These are phyloP conservation scores for Carex scoparia DNA, from an alignment of 176 grass and related monocot genomes.

Conservation along the genomic window DNA sequence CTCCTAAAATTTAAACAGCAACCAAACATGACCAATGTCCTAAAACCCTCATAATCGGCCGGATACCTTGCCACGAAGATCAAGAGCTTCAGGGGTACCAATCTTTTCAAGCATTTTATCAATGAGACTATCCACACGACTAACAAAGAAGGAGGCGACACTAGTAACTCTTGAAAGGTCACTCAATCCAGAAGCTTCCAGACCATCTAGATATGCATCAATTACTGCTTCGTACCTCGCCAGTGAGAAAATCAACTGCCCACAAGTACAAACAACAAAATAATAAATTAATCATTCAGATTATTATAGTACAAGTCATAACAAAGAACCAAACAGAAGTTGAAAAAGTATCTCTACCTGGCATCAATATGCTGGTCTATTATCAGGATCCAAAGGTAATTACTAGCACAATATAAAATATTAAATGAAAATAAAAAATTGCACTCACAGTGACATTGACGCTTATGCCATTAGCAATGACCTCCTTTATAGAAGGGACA, in stretches of 20 bases:
- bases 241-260: slow-evolving; percentile 94
- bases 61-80: slow-evolving; percentile 81
- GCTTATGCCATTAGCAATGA: slow-evolving; percentile 82
- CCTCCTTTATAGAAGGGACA: slow-evolving; percentile 82
- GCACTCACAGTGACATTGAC: slow-evolving; percentile 95
- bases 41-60: not conserved
- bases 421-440: not conserved
- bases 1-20: too few relatives aligned
- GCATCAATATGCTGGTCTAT: not conserved
- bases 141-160: slow-evolving; percentile 98
- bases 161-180: slow-evolving; percentile 91
- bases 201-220: slow-evolving; percentile 91
- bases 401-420: not conserved
- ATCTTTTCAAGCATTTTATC: slow-evolving; percentile 98
- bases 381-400: not conserved
- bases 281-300: not conserved
- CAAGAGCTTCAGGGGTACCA: slow-evolving; percentile 88
- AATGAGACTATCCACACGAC: slow-evolving; percentile 79
- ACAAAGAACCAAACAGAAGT: not conserved
- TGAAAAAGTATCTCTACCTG: not conserved
- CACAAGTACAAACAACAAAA: slow-evolving; percentile 23
- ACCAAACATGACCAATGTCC: not conserved
- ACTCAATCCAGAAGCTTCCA: slow-evolving; percentile 83
- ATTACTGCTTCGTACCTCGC: slow-evolving; percentile 95
- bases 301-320: too few relatives aligned